These are phyloP conservation scores for Prasinococcaceae sp. DNA, from an alignment of 139 green algal genomes.

Conservation along the genomic window DNA sequence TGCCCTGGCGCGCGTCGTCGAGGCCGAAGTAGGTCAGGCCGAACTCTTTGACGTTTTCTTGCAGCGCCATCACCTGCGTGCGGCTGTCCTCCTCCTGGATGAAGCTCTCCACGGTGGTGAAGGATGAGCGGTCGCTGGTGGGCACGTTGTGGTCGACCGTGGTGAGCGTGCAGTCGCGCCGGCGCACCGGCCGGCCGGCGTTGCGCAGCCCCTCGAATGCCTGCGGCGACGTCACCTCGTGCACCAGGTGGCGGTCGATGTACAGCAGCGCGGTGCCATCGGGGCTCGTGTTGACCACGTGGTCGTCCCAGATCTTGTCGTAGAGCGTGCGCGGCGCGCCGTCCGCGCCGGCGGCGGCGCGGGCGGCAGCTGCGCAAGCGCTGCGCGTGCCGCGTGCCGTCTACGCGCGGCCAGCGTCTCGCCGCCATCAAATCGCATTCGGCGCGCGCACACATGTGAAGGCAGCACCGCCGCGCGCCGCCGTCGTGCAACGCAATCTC, in stretches of 20 bases:
- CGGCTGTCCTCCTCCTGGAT: constrained; percentile 21
- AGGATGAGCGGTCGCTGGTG: constrained; percentile 16
- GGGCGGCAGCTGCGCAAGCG: too few relatives aligned
- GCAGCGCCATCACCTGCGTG: constrained; percentile 18
- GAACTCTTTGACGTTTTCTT: constrained; percentile 25
- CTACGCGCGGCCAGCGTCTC: too few relatives aligned
- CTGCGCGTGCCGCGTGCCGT: too few relatives aligned
- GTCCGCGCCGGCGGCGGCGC: too few relatives aligned
- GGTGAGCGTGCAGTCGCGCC: constrained; percentile 22
- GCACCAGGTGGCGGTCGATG: constrained; percentile 28
- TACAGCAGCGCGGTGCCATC: constrained; percentile 24
- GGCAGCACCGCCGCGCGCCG: too few relatives aligned
- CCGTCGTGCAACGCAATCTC: too few relatives aligned
- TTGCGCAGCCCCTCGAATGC: constrained; percentile 26
- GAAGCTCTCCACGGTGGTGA: constrained; percentile 22
- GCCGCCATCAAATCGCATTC: too few relatives aligned
- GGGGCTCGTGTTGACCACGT: constrained; percentile 15
- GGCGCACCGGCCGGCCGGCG: constrained; percentile 14
- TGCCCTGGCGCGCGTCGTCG: constrained; percentile 21
- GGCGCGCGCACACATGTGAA: too few relatives aligned
- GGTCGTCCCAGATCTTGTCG: constrained; percentile 25
- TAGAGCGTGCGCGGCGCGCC: too few relatives aligned
- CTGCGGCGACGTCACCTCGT: constrained; percentile 28
- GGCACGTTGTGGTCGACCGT: constrained; percentile 29
- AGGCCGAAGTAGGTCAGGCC: constrained; percentile 24